A percentile compares a stretch with the other conserved stretches of the same genome.
phyloP scores from a whole-genome alignment of 148 eudicot species.

The Selenicereus undatus region DNA sequence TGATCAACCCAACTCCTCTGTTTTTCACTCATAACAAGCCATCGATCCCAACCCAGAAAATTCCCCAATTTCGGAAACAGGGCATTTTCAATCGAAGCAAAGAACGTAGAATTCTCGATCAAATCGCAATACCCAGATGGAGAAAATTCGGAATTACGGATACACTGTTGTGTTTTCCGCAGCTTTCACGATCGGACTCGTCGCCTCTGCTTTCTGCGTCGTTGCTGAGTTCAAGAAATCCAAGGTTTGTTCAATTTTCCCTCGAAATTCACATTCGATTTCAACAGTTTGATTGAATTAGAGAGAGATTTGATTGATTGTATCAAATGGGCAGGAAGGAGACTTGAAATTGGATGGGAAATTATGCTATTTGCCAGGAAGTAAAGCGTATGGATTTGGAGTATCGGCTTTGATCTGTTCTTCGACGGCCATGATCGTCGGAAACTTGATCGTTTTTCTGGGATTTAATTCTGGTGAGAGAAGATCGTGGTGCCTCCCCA shows the following conservation, averaged over 20 bases:
- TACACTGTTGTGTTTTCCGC: slow-evolving; percentile 26
- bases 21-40: background rate
- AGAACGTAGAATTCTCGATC: background rate
- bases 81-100: background rate
- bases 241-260: slow-evolving; percentile 36
- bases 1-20: slow-evolving; percentile 5
- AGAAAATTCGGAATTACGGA: slow-evolving; percentile 5
- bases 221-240: slow-evolving; percentile 67
- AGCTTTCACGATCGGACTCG: slow-evolving; percentile 31
- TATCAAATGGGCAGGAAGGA: slow-evolving; percentile 30
- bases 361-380: slow-evolving; percentile 56
- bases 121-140: slow-evolving; percentile 19
- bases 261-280: background rate
- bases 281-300: background rate
- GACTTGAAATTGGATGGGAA: slow-evolving; percentile 59
- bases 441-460: slow-evolving; percentile 34
- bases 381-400: slow-evolving; percentile 54
- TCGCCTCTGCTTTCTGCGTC: slow-evolving; percentile 48
- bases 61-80: too few relatives aligned
- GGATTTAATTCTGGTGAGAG: slow-evolving; percentile 3
- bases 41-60: background rate
- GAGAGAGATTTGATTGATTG: background rate
- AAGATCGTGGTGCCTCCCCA: slow-evolving; percentile 19
- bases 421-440: slow-evolving; percentile 42
- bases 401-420: slow-evolving; percentile 46